Evolutionary conservation across 148 eudicot genomes (phyloP), one percentile per base, ranked within the genome.

Genomic region (Camellia lanceoleosa): DNA sequence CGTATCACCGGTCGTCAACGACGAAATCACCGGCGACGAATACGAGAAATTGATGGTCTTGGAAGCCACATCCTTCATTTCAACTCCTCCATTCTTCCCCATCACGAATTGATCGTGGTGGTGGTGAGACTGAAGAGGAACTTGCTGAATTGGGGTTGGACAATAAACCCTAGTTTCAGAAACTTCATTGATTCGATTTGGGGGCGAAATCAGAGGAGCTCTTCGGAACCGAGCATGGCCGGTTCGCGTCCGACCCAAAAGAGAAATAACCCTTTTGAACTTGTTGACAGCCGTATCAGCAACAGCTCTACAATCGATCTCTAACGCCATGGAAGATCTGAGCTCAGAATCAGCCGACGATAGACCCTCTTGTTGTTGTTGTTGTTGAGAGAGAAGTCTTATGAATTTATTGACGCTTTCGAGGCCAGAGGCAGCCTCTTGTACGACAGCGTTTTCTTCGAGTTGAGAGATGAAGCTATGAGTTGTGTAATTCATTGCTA

Each of bases 191-290:
- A 30, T 16, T 2, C 4, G 75, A 49, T 68, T 44, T 5, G 76
- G 62, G 2, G 78, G 47, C 16, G 78, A 30, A 49, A 54, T 30
- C 14, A 85, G 11, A 12, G 92, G 92, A 42, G 79, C 91, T 60
- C 84, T 20, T 5, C 99, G 84, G 85, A 95, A 95, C 30, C 99
- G 86, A 63, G 99, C 99, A 66, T 95, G 99, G 7, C 99, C 99
- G 15, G 93, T 89, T 20, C 92, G 60, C 51, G 91, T 73, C 49
- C 88, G 93, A 59, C 88, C 92, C 44, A 95, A 86, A 1, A 95
- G 90, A 7, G 97, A 89, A n/a, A 95, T 93, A 4, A 95, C 93
- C 38, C 85, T 80, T 85, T 85, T 91, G 85, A 95, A 95, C 76
- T 90, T 80, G 41, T 76, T 86, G 7, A 93, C 92, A 13, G 98